These are phyloP conservation scores for Ceratocystis albifundus DNA, from an alignment of 2,329 filamentous ascomycete genomes.

Conservation along the genomic window DNA sequence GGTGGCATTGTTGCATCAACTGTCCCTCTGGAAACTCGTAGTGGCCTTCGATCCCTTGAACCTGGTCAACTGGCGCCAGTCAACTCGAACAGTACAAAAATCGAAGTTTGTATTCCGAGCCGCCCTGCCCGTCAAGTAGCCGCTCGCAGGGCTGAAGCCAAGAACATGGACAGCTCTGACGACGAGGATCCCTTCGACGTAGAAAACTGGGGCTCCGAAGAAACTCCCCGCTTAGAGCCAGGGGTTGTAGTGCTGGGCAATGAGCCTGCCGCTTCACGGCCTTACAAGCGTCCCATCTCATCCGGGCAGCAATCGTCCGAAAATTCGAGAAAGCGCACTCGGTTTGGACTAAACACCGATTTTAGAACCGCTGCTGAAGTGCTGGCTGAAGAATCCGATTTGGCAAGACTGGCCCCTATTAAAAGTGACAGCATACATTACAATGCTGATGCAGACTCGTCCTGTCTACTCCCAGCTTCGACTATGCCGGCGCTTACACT, in stretches of 20 bases:
- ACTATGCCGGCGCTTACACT: no score
- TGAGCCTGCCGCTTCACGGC: not conserved
- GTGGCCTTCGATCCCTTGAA: not conserved
- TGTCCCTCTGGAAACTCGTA: not conserved
- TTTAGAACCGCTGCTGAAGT: not conserved
- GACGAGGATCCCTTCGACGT: constrained; percentile 4
- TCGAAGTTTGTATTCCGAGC: constrained; percentile 7
- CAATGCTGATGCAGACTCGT: not conserved
- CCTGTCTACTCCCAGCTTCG: no score
- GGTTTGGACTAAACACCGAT: not conserved
- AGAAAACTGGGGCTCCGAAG: not conserved
- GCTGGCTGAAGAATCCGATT: not conserved
- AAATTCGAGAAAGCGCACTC: not conserved
- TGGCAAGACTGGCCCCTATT: not conserved
- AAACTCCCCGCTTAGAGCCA: not conserved
- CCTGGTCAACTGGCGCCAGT: not conserved
- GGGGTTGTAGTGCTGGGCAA: not conserved
- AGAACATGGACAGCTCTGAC: not conserved
- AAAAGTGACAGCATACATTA: not conserved
- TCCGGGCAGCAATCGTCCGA: not conserved
- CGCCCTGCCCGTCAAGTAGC: not conserved
- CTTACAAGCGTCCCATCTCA: not conserved
- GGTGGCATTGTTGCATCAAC: not conserved
- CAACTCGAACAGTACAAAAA: not conserved
- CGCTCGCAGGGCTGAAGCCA: no score